Percentiles rank a stretch among this genome's conserved stretches.
phyloP scores from a whole-genome alignment of 2,329 filamentous ascomycete species.

The Talaromyces sp. region DNA sequence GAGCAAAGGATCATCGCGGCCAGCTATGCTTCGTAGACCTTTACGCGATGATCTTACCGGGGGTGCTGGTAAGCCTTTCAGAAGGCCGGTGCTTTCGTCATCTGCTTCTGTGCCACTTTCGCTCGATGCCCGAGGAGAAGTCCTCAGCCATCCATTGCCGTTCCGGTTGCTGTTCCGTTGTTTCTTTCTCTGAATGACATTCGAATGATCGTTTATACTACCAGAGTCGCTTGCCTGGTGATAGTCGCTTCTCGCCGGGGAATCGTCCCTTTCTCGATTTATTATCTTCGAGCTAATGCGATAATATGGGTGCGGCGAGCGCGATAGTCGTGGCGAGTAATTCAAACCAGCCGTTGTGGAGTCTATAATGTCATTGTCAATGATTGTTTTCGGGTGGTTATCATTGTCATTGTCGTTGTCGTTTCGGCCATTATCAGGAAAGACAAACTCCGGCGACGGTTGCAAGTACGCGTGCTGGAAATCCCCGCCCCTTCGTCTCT shows the following conservation, averaged over 20 bases:
- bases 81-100: constrained; percentile 72
- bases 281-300: constrained; percentile 53
- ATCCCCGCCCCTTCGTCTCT: neutral
- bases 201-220: neutral
- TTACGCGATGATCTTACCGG: constrained; percentile 67
- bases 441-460: constrained; percentile 22
- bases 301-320: constrained; percentile 18
- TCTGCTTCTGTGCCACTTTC: constrained; percentile 95
- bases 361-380: constrained; percentile 18
- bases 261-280: constrained; percentile 44
- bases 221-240: constrained; percentile 5
- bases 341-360: neutral
- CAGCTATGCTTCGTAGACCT: constrained; percentile 58
- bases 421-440: constrained; percentile 20
- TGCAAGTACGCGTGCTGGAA: constrained; percentile 17
- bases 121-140: constrained; percentile 60
- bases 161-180: constrained; percentile 24
- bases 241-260: constrained; percentile 19
- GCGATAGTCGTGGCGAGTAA: constrained; percentile 11
- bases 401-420: constrained; percentile 17
- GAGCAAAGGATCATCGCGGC: constrained; percentile 24
- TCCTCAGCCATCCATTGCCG: constrained; percentile 36
- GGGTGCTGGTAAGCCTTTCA: constrained; percentile 80
- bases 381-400: constrained; percentile 6
- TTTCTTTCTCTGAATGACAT: constrained; percentile 30